phyloP scores from a whole-genome alignment of 2,329 filamentous ascomycete genomes.

The Didymella lethalis region DNA sequence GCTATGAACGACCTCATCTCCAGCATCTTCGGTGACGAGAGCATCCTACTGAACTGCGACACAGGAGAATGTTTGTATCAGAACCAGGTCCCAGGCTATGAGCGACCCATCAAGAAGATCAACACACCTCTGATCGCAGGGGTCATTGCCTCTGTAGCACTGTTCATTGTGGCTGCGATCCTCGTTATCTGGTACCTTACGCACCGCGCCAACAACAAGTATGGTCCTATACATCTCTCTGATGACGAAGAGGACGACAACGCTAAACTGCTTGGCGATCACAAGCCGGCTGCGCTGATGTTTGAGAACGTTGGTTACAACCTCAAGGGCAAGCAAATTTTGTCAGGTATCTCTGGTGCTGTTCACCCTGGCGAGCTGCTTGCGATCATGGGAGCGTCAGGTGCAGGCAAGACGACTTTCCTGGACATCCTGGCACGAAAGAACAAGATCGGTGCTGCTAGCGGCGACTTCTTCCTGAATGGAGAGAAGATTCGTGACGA shows the following conservation, averaged over 20 bases:
- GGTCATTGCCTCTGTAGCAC: slow-evolving; percentile 83
- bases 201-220: slow-evolving; percentile 70
- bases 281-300: slow-evolving; percentile 87
- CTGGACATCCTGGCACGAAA: slow-evolving; percentile 95
- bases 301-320: slow-evolving; percentile 89
- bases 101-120: slow-evolving; percentile 88
- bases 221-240: slow-evolving; percentile 75
- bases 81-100: slow-evolving; percentile 91
- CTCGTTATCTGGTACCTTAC: slow-evolving; percentile 87
- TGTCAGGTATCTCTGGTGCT: slow-evolving; percentile 80
- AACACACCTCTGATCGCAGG: slow-evolving; percentile 96
- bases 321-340: slow-evolving; percentile 86
- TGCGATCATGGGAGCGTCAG: slow-evolving; percentile 97
- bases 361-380: slow-evolving; percentile 96
- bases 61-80: slow-evolving; percentile 93
- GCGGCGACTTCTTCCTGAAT: slow-evolving; percentile 89
- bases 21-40: slow-evolving; percentile 87
- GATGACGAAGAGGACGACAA: slow-evolving; percentile 88
- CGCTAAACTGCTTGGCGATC: slow-evolving; percentile 85
- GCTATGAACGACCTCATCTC: slow-evolving; percentile 91
- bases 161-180: slow-evolving; percentile 90
- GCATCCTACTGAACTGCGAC: slow-evolving; percentile 81
- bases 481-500: slow-evolving; percentile 85
- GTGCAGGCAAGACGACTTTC: slow-evolving; percentile 96
- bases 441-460: slow-evolving; percentile 85